Evolutionary conservation across 768 basidiomycete species (phyloP).

Genomic region (Lepiota venenata): DNA sequence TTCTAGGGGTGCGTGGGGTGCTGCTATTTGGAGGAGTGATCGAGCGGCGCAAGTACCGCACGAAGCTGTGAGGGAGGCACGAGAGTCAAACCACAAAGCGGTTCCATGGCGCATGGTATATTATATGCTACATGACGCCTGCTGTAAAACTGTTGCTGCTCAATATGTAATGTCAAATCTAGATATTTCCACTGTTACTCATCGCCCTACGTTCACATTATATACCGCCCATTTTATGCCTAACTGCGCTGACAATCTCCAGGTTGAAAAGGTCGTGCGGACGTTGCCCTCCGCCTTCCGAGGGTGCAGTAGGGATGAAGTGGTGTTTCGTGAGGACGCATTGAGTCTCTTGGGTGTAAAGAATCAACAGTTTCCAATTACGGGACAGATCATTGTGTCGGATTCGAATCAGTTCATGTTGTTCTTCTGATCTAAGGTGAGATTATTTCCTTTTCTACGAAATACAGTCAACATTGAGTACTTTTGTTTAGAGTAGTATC

Average conservation of each 20-base stretch:
- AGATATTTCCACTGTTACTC: too few species aligned
- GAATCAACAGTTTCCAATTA: constrained; percentile 58
- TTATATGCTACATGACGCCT: too few species aligned
- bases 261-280: constrained; percentile 56
- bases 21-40: too few species aligned
- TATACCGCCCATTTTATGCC: too few species aligned
- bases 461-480: neutral
- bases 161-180: too few species aligned
- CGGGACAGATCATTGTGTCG: constrained; percentile 60
- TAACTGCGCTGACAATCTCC: constrained; percentile 52
- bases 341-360: constrained; percentile 55
- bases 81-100: too few species aligned
- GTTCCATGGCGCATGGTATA: too few species aligned
- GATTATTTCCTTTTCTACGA: neutral
- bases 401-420: constrained; percentile 67
- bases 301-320: constrained; percentile 40
- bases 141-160: too few species aligned
- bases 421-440: constrained; percentile 79
- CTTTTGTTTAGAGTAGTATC: constrained; percentile 58
- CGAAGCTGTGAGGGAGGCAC: too few species aligned
- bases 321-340: constrained; percentile 51
- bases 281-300: constrained; percentile 28
- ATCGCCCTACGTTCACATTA: too few species aligned
- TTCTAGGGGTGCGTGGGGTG: too few species aligned
- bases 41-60: too few species aligned